Base-by-base conservation (phyloP, 139 green algal species). In the Asterochloris sp. region DNA sequence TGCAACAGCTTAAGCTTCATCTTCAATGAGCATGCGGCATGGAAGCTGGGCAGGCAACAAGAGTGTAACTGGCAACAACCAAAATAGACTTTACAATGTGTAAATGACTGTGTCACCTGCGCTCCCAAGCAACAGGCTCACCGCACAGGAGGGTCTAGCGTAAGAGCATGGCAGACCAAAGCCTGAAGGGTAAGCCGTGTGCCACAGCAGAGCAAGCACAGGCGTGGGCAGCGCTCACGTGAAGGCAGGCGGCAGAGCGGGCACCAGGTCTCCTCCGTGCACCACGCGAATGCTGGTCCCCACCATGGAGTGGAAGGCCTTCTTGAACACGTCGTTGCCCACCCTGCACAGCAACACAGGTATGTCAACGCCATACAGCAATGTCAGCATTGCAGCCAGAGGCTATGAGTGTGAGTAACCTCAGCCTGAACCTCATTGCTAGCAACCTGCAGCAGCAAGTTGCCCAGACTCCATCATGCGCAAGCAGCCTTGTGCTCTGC, bases 201-300 rank as follows among this genome's bases (percentile, higher is more conserved):
- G 61, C 6, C 29, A 62, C 16, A 78, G 19, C 21, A n/a, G 1
- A 17, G 27, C 17, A 17, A 13, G 23, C 12, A n/a, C 2, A 17
- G 28, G 38, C 24, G 75, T 24, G 60, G 27, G 9, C 14, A 24
- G 54, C 38, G 16, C 80, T 62, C 73, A 87, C 66, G 47, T 78
- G 68, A 79, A 73, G 74, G 73, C 54, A 24, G 84, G 79, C 15
- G 84, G 84, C 54, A 87, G 28, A 11, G 62, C 62, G 15, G 84
- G 84, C 66, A 87, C 84, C 26, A 80, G 84, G 79, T 87, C 84
- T 23, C 66, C 76, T 21, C 84, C 84, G 62, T 87, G 74, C 54
- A 84, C 67, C 17, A 87, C 63, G 66, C 84, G 84, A 54, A 84
- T 74, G 74, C n/a, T 69, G 79, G 79, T 85, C 47, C 84, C 84